Evolutionary conservation across 2,329 filamentous ascomycete genomes (phyloP).

Genomic region (Rhinocladiella similis): DNA sequence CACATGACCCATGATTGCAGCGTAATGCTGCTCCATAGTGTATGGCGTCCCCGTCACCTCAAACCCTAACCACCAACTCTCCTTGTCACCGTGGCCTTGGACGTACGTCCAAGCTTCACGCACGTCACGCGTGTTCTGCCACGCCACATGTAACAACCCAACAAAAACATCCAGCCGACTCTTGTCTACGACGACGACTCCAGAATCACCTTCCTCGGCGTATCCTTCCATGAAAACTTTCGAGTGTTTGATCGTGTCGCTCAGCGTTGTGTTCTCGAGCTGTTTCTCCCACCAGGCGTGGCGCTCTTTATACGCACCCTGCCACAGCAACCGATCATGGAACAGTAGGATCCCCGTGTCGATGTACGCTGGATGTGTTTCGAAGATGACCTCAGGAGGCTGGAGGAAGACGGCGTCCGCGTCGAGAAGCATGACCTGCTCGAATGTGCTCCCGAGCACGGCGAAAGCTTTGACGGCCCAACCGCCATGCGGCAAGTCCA

Average conservation of each 20-base stretch:
- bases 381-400: conserved; percentile 22
- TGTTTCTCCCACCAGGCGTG: conserved; percentile 28
- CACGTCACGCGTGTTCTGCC: conserved; percentile 46
- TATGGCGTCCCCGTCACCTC: conserved; percentile 43
- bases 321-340: conserved; percentile 21
- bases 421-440: conserved; percentile 26
- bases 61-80: conserved; percentile 49
- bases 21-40: conserved; percentile 45
- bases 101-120: conserved; percentile 45
- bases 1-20: conserved; percentile 42
- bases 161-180: conserved; percentile 39
- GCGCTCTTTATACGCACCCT: conserved; percentile 18
- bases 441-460: conserved; percentile 24
- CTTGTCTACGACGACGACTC: conserved; percentile 46
- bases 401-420: conserved; percentile 26
- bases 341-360: conserved; percentile 20
- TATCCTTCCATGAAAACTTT: conserved; percentile 44
- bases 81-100: conserved; percentile 48
- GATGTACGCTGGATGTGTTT: conserved; percentile 11
- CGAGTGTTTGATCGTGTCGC: conserved; percentile 35
- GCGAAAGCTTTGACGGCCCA: conserved; percentile 27
- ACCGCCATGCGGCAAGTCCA: conserved; percentile 16
- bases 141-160: conserved; percentile 44
- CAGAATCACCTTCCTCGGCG: conserved; percentile 47
- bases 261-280: conserved; percentile 37